Base-by-base conservation (phyloP, 1,139 yeast genomes). In the Blastobotrys buckinghamii region DNA sequence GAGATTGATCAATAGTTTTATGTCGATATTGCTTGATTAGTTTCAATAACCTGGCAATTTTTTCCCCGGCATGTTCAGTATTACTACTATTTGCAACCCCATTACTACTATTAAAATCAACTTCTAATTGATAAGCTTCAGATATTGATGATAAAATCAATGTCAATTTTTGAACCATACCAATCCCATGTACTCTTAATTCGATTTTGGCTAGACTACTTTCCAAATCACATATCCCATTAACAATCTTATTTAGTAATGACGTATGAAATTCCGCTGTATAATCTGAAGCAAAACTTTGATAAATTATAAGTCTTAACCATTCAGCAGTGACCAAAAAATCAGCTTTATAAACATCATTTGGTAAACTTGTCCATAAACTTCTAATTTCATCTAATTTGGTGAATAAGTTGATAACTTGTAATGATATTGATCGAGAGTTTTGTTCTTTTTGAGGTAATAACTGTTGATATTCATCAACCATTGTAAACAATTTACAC, bases 111-210 rank as follows among this genome's bases (percentile, higher is more conserved):
- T 39, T 26, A 15, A 48, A 38, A 32, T 50, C 50, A 6, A 29
- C 32, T 19, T 34, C 22, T 22, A 36, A 27, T 16, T 36, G 22
- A 37, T 44, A 45, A n/a, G 41, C 33, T n/a, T 51, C 52, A 10
- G 47, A 36, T 39, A 48, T n/a, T 6, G 50, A 16, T 12, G 35
- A 24, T 35, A 51, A 39, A 16, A 54, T 51, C 16, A 51, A 52
- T 9, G 49, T 39, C 29, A 53, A 48, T 38, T 53, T 53, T 56
- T 53, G 53, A n/a, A 53, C 53, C 55, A 53, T 53, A 2, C 56
- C 56, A 19, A 49, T 45, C 2, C 56, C 56, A 38, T 52, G 55
- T 16, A 53, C 45, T 20, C 48, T 45, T 24, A 53, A 41, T 20
- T 32, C 19, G 12, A 40, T 40, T 19, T 40, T 40, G 5, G 44